phyloP scores from a whole-genome alignment of 2,329 filamentous ascomycete genomes.

The Aspergillus sergii region DNA sequence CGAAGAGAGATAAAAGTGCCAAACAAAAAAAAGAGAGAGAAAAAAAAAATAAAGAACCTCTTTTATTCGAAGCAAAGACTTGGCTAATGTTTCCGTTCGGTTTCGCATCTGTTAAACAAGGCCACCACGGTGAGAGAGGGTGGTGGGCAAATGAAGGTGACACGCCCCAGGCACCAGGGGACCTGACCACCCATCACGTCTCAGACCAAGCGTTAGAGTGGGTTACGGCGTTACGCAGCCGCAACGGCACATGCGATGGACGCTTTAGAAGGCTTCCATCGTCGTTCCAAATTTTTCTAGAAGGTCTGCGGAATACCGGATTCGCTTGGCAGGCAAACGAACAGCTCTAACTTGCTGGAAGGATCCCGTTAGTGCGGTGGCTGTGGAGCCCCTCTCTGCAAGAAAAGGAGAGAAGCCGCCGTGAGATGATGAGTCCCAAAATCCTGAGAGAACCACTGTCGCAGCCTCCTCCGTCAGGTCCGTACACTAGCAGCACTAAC shows the following conservation, averaged over 20 bases:
- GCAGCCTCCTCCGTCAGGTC: constrained; percentile 17
- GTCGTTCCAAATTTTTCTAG: constrained; percentile 22
- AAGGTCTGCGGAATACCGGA: constrained; percentile 24
- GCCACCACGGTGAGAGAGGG: neutral
- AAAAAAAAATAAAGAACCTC: neutral
- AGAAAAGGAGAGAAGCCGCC: constrained; percentile 10
- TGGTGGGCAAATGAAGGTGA: constrained; percentile 5
- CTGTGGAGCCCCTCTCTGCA: constrained; percentile 15
- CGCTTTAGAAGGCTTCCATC: constrained; percentile 20
- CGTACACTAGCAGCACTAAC: constrained; percentile 18
- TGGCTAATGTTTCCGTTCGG: neutral
- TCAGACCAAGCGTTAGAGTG: constrained; percentile 9
- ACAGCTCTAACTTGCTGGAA: constrained; percentile 8
- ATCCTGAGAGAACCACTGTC: constrained; percentile 11
- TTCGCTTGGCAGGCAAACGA: constrained; percentile 18
- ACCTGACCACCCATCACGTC: constrained; percentile 9
- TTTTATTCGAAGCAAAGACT: neutral
- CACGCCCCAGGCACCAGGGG: constrained; percentile 15
- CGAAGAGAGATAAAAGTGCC: neutral
- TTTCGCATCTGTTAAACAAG: neutral
- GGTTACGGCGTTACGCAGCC: constrained; percentile 17
- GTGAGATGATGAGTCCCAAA: constrained; percentile 6
- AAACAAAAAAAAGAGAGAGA: neutral
- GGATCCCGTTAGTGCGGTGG: constrained; percentile 23
- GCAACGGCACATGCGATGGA: constrained; percentile 17